Percentiles rank a stretch among this genome's conserved stretches.
These are phyloP conservation scores for Zangia roseola DNA, from an alignment of 768 basidiomycete genomes.

Conservation along the genomic window DNA sequence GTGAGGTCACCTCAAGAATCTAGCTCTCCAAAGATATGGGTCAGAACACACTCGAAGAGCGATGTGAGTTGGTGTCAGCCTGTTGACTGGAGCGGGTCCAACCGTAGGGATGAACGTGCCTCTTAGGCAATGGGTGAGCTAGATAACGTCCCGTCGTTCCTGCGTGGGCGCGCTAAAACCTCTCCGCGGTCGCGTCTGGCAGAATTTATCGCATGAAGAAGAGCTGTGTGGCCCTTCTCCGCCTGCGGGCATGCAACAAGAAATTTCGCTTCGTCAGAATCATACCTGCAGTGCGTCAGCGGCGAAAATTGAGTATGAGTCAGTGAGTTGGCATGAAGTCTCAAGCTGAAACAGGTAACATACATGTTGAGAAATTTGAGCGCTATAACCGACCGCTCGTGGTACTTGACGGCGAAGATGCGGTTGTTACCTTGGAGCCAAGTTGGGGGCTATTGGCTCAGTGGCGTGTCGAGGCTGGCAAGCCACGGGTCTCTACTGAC, in stretches of 20 bases:
- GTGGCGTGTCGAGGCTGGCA: conserved; percentile 1
- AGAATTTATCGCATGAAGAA: neutral
- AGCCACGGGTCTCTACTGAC: neutral
- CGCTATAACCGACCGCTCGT: neutral
- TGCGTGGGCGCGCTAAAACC: no score
- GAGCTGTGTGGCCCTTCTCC: neutral
- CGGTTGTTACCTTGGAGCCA: conserved; percentile 1
- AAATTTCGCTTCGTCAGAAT: neutral
- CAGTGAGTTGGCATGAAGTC: neutral
- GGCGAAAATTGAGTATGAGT: no score
- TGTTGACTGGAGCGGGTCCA: no score
- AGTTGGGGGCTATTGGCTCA: conserved; percentile 2
- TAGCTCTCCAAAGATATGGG: no score
- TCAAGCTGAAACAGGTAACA: neutral
- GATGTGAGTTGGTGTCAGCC: no score
- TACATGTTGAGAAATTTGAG: conserved; percentile 5
- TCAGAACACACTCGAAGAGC: no score
- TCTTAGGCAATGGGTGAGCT: no score
- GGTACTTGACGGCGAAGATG: conserved; percentile 1
- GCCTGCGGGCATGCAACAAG: conserved; percentile 3
- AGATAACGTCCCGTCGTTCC: no score
- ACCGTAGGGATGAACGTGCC: no score
- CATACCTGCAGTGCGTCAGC: neutral
- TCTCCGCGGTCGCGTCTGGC: neutral
- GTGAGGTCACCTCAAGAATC: no score